Evolutionary conservation across 768 basidiomycete genomes (phyloP).

Genomic region (Candolleomyces efflorescens): DNA sequence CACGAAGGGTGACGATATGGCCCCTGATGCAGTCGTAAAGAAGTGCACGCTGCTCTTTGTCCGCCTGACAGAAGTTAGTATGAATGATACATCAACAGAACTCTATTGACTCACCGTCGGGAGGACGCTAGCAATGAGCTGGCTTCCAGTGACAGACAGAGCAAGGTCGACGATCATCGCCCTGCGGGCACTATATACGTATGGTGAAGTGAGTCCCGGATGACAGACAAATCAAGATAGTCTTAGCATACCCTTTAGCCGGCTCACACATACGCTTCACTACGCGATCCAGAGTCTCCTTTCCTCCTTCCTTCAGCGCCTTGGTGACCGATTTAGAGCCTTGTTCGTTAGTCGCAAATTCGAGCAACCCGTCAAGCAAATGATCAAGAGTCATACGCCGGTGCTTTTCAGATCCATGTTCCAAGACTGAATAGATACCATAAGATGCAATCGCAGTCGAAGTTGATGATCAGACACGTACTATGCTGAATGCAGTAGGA

Average conservation of each 20-base stretch:
- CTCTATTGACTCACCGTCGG: constrained; percentile 51
- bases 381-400: constrained; percentile 75
- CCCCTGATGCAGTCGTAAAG: constrained; percentile 85
- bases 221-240: not conserved
- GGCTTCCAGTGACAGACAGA: constrained; percentile 79
- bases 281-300: constrained; percentile 68
- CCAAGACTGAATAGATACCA: constrained; percentile 52
- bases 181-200: constrained; percentile 50
- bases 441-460: not conserved
- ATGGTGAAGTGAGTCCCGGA: constrained; percentile 4
- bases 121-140: constrained; percentile 77
- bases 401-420: constrained; percentile 77
- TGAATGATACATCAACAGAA: not conserved
- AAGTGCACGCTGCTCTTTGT: constrained; percentile 79
- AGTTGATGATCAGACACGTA: constrained; percentile 30
- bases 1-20: constrained; percentile 85
- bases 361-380: constrained; percentile 68
- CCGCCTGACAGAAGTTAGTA: constrained; percentile 46
- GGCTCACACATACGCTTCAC: constrained; percentile 84
- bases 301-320: constrained; percentile 80
- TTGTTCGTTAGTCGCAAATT: constrained; percentile 79
- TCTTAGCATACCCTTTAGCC: constrained; percentile 61
- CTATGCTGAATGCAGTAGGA: constrained; percentile 86
- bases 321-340: constrained; percentile 87
- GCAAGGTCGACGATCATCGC: constrained; percentile 87